Evolutionary conservation across 2,329 filamentous ascomycete genomes (phyloP).

Genomic region (Penicillium sp.): DNA sequence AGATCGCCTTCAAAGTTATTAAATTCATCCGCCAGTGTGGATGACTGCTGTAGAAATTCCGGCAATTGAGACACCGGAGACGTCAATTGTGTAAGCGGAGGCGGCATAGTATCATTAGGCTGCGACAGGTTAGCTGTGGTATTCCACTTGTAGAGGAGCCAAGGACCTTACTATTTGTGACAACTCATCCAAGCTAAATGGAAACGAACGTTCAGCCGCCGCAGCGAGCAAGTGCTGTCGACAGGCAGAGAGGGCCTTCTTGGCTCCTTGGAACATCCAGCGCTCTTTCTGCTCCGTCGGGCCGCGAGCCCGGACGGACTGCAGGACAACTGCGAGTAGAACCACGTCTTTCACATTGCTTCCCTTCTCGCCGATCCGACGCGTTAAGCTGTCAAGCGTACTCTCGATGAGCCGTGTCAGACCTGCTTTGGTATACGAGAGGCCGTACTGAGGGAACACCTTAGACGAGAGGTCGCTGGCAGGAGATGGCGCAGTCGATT

Average conservation of each 20-base stretch:
- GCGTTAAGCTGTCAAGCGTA: conserved; percentile 29
- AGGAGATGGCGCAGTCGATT: background rate
- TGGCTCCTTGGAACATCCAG: conserved; percentile 28
- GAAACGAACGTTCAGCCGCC: conserved; percentile 1
- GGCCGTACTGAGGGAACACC: too few species aligned
- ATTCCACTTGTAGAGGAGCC: too few species aligned
- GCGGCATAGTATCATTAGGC: conserved; percentile 3
- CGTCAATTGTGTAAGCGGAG: background rate
- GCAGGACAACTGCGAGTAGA: conserved; percentile 29
- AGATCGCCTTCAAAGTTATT: conserved; percentile 17
- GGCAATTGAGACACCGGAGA: conserved; percentile 7
- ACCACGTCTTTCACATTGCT: conserved; percentile 34
- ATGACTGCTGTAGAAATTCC: conserved; percentile 14
- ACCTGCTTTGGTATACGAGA: conserved; percentile 22
- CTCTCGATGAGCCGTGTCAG: conserved; percentile 29
- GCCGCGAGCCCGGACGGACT: conserved; percentile 30
- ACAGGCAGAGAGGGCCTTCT: conserved; percentile 21
- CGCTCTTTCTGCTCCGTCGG: conserved; percentile 23
- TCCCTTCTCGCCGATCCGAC: conserved; percentile 26
- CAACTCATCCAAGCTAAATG: too few species aligned
- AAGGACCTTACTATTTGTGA: too few species aligned
- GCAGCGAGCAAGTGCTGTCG: conserved; percentile 18
- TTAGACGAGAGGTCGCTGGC: background rate
- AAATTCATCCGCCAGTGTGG: conserved; percentile 16
- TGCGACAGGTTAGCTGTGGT: conserved; percentile 3